These are phyloP conservation scores for Cantharellus cinnabarinus DNA, from an alignment of 768 basidiomycete genomes.

Conservation along the genomic window DNA sequence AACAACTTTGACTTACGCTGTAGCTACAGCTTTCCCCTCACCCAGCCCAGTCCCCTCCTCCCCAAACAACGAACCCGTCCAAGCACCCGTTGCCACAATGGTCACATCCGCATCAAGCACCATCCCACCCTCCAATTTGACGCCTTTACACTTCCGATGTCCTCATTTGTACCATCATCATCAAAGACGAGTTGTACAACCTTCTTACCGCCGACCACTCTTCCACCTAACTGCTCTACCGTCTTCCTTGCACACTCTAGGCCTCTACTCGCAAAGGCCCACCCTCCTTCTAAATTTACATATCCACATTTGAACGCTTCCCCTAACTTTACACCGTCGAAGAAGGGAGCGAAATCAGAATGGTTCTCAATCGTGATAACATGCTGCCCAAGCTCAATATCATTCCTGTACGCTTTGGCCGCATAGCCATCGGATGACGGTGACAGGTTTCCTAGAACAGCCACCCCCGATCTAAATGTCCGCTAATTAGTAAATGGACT, in stretches of 20 bases:
- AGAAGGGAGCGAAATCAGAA: constrained; percentile 30
- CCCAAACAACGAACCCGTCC: constrained; percentile 69
- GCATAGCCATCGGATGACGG: constrained; percentile 24
- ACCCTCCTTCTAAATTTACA: constrained; percentile 60
- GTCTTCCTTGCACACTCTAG: constrained; percentile 31
- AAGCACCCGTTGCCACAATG: constrained; percentile 57
- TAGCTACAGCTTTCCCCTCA: constrained; percentile 37
- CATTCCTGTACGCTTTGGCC: constrained; percentile 39
- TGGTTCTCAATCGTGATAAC: constrained; percentile 22
- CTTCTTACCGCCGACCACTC: not conserved
- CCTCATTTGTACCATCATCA: no score
- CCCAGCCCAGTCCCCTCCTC: constrained; percentile 26
- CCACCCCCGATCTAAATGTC: constrained; percentile 41
- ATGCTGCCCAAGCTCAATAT: constrained; percentile 33
- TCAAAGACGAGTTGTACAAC: no score
- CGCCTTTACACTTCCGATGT: constrained; percentile 24
- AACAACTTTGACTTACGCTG: constrained; percentile 36
- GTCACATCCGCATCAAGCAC: constrained; percentile 33
- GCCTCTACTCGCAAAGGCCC: constrained; percentile 62
- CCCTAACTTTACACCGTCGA: constrained; percentile 20
- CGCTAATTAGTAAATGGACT: not conserved
- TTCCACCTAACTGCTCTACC: constrained; percentile 39
- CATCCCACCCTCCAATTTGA: constrained; percentile 37
- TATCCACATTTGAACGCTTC: constrained; percentile 25
- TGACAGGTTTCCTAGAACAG: constrained; percentile 27